Conservation (phyloP, 2,329 filamentous ascomycete species). For the Aureobasidium sp. region DNA sequence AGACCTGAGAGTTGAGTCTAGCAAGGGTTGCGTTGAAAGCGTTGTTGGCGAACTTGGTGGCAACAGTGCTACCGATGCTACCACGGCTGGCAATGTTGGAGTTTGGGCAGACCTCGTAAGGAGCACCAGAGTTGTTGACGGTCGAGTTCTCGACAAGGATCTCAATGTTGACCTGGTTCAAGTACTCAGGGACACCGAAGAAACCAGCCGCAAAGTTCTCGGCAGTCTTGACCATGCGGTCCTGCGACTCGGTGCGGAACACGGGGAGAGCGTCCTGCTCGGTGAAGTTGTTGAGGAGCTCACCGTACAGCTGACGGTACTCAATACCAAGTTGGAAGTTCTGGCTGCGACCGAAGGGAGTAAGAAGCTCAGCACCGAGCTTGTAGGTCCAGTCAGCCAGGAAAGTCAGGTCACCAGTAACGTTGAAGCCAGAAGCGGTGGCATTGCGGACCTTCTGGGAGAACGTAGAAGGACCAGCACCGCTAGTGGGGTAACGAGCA, state of each 20-base stretch:
- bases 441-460: constrained; percentile 4
- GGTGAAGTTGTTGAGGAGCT: constrained; percentile 15
- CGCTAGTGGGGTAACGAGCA: constrained; percentile 15
- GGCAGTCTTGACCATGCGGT: constrained; percentile 15
- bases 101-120: constrained; percentile 11
- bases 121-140: constrained; percentile 12
- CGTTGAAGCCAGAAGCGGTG: constrained; percentile 5
- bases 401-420: constrained; percentile 3
- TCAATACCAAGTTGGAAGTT: constrained; percentile 13
- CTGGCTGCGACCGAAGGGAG: constrained; percentile 11
- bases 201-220: constrained; percentile 14
- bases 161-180: constrained; percentile 14
- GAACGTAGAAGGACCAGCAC: constrained; percentile 9
- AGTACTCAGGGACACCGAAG: constrained; percentile 9
- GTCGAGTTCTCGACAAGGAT: constrained; percentile 11
- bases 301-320: constrained; percentile 14
- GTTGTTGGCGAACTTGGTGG: constrained; percentile 2
- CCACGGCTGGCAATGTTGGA: constrained; percentile 11
- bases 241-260: constrained; percentile 12
- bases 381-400: constrained; percentile 14
- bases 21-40: constrained; percentile 10
- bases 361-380: constrained; percentile 13
- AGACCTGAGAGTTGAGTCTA: constrained; percentile 12
- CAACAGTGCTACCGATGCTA: constrained; percentile 9
- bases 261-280: constrained; percentile 4